Percentiles rank a stretch among this genome's conserved stretches.
Conservation (phyloP, 768 basidiomycete species). For the Xanthoconium stramineum region DNA sequence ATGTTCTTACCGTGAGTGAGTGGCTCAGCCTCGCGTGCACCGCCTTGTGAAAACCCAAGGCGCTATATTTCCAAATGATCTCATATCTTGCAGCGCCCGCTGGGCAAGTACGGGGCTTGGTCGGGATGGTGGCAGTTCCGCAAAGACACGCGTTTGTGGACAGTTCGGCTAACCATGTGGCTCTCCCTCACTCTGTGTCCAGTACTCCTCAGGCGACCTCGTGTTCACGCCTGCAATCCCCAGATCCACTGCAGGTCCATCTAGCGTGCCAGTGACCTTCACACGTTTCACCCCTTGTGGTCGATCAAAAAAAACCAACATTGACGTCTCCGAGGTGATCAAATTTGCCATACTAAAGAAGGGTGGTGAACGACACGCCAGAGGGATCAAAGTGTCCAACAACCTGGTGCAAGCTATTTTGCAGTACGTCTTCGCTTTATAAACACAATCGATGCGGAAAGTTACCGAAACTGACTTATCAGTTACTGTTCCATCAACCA, state of each 20-base stretch:
- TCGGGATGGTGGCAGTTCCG: not conserved
- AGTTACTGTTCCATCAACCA: not conserved
- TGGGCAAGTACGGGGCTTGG: not conserved
- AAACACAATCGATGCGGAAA: not conserved
- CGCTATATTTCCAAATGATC: not conserved
- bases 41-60: conserved; percentile 3
- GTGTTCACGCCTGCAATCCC: too few relatives aligned
- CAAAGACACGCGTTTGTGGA: too few relatives aligned
- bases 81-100: conserved; percentile 2
- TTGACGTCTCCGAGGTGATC: too few relatives aligned
- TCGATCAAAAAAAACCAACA: too few relatives aligned
- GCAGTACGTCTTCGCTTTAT: not conserved
- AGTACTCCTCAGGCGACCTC: too few relatives aligned
- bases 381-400: not conserved
- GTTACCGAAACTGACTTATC: not conserved
- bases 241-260: too few relatives aligned
- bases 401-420: not conserved
- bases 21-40: conserved; percentile 6
- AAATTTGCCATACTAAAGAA: not conserved
- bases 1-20: not conserved
- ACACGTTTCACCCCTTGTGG: too few relatives aligned
- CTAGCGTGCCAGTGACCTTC: too few relatives aligned
- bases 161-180: too few relatives aligned
- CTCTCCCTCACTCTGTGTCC: too few relatives aligned
- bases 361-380: not conserved